These are phyloP conservation scores for Lactarius quietus DNA, from an alignment of 768 basidiomycete genomes.

Conservation along the genomic window DNA sequence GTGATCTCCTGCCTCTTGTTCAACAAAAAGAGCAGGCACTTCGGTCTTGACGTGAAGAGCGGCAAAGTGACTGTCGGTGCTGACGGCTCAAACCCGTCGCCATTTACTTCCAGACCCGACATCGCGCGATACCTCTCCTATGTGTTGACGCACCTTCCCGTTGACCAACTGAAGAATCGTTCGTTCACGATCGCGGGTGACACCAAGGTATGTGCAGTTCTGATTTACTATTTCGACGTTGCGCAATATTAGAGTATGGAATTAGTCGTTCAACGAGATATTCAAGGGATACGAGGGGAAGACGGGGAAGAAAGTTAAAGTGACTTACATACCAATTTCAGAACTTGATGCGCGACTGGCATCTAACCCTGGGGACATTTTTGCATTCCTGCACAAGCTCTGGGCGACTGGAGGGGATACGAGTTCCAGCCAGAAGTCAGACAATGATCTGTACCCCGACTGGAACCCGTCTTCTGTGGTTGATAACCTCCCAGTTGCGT, in stretches of 20 bases:
- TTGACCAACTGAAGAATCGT: not conserved
- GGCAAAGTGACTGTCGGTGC: slow-evolving; percentile 26
- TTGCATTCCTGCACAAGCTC: not conserved
- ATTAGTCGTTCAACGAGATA: slow-evolving; percentile 23
- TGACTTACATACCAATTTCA: slow-evolving; percentile 9
- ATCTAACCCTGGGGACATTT: slow-evolving; percentile 12
- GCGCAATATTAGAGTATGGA: not conserved
- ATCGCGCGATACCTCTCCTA: slow-evolving; percentile 7
- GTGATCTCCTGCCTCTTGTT: not conserved
- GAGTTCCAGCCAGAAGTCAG: not conserved
- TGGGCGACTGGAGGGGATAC: not conserved
- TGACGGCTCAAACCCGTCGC: slow-evolving; percentile 16
- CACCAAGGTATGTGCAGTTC: slow-evolving; percentile 1
- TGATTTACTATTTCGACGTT: not conserved
- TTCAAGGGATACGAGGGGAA: slow-evolving; percentile 16
- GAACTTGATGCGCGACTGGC: slow-evolving; percentile 17
- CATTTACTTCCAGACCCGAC: slow-evolving; percentile 17
- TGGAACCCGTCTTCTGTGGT: slow-evolving; percentile 26
- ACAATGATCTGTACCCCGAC: slow-evolving; percentile 24
- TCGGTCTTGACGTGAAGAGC: slow-evolving; percentile 20
- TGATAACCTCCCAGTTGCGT: slow-evolving; percentile 12
- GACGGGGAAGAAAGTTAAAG: slow-evolving; percentile 22
- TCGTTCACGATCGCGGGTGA: slow-evolving; percentile 3
- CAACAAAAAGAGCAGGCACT: slow-evolving; percentile 1
- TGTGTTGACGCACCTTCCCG: slow-evolving; percentile 15